Conservation (phyloP, 345 rosid species). For the Tarenaya hassleriana region DNA sequence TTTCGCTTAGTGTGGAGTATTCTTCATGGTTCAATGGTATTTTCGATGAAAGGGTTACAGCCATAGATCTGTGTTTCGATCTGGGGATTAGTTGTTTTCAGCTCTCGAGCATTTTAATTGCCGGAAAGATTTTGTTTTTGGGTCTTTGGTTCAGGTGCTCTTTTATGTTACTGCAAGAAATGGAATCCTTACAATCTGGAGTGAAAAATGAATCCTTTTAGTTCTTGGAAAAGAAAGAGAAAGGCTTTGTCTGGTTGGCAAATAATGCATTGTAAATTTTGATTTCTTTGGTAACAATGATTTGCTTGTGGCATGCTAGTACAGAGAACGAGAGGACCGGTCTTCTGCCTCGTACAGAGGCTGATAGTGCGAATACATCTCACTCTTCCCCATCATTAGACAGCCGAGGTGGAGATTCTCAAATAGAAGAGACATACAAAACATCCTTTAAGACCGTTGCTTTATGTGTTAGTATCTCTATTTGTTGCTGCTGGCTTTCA, state of each 20-base stretch:
- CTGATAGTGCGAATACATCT: conserved; percentile 17
- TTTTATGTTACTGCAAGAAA: background rate
- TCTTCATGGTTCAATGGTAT: background rate
- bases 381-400: conserved; percentile 23
- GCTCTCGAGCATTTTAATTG: too few relatives aligned
- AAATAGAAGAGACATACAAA: conserved; percentile 32
- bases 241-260: conserved; percentile 10
- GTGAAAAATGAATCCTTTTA: background rate
- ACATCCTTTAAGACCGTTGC: conserved; percentile 74
- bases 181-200: background rate
- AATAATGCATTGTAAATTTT: background rate
- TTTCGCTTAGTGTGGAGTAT: background rate
- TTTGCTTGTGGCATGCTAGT: conserved; percentile 24
- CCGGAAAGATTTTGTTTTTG: too few relatives aligned
- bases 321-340: conserved; percentile 42
- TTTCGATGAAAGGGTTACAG: background rate
- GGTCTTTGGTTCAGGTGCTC: background rate
- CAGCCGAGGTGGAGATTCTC: conserved; percentile 26
- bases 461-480: conserved; percentile 57
- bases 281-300: background rate
- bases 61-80: background rate
- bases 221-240: background rate
- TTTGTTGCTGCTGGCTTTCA: conserved; percentile 5
- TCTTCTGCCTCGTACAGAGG: conserved; percentile 28
- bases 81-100: too few relatives aligned